phyloP scores from a whole-genome alignment of 352 stramenopile genomes.

The Pythium sukuiense region DNA sequence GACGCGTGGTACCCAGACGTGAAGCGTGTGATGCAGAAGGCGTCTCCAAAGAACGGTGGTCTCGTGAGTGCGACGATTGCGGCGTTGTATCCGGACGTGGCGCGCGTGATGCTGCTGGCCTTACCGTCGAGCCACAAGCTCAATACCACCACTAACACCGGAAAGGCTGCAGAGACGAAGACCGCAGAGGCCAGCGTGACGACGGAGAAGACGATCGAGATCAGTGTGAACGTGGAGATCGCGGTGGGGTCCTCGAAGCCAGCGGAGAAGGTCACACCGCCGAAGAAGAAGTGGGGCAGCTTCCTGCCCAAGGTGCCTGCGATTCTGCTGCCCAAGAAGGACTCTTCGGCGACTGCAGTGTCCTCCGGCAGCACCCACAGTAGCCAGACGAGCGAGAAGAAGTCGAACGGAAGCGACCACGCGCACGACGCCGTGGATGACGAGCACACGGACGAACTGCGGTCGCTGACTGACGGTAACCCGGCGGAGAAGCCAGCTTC shows the following conservation, averaged over 20 bases:
- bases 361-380: conserved; percentile 22
- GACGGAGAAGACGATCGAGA: background rate
- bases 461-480: conserved; percentile 47
- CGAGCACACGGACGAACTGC: conserved; percentile 33
- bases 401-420: conserved; percentile 2
- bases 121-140: no score
- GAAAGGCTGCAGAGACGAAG: background rate
- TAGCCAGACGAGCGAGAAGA: conserved; percentile 1
- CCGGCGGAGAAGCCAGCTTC: conserved; percentile 11
- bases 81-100: background rate
- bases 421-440: conserved; percentile 26
- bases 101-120: background rate
- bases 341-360: conserved; percentile 22
- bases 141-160: no score
- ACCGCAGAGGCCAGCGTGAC: background rate
- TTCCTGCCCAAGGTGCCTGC: conserved; percentile 63
- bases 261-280: conserved; percentile 9
- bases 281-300: conserved; percentile 53
- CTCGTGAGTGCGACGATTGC: background rate
- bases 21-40: background rate
- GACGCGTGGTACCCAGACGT: background rate
- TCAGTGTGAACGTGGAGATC: background rate
- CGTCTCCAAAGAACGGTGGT: background rate
- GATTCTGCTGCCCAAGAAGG: conserved; percentile 32
- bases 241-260: background rate